Evolutionary conservation across 495 filamentous ascomycete species (phyloP).

Genomic region (Podospora fimiseda): DNA sequence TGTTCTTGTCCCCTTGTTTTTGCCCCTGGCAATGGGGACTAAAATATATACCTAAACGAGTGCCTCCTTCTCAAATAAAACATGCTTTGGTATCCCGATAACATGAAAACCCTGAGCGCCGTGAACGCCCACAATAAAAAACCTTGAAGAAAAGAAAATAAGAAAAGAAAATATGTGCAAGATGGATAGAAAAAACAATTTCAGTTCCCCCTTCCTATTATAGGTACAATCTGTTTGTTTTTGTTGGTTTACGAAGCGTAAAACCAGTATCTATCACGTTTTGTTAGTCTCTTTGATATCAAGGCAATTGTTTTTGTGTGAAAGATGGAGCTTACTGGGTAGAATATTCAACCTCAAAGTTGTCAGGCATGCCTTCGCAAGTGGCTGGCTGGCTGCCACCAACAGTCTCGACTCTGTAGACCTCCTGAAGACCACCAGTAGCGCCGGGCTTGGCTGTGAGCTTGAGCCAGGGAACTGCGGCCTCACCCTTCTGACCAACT

Average conservation of each 20-base stretch:
- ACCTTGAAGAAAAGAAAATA: not conserved
- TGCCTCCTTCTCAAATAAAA: not conserved
- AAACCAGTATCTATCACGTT: constrained; percentile 36
- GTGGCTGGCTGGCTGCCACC: constrained; percentile 72
- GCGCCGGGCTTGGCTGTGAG: constrained; percentile 47
- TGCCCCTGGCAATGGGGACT: too few species aligned
- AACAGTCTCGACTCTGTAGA: constrained; percentile 82
- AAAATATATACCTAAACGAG: not conserved
- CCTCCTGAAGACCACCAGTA: constrained; percentile 58
- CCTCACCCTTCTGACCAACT: constrained; percentile 45
- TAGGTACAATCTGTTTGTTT: not conserved
- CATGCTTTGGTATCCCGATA: not conserved
- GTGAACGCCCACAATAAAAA: constrained; percentile 4
- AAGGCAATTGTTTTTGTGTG: not conserved
- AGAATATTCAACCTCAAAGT: constrained; percentile 72
- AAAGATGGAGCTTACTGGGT: constrained; percentile 57
- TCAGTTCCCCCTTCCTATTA: too few species aligned
- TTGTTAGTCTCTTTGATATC: constrained; percentile 6
- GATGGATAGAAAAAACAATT: not conserved
- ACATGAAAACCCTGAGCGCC: constrained; percentile 4
- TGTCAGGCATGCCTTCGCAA: constrained; percentile 56
- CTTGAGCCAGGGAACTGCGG: constrained; percentile 69
- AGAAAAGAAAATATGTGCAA: not conserved
- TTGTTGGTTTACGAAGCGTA: constrained; percentile 19
- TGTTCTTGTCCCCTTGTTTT: too few species aligned